These are phyloP conservation scores for Corymbia maculata DNA, from an alignment of 345 rosid genomes.

Conservation along the genomic window DNA sequence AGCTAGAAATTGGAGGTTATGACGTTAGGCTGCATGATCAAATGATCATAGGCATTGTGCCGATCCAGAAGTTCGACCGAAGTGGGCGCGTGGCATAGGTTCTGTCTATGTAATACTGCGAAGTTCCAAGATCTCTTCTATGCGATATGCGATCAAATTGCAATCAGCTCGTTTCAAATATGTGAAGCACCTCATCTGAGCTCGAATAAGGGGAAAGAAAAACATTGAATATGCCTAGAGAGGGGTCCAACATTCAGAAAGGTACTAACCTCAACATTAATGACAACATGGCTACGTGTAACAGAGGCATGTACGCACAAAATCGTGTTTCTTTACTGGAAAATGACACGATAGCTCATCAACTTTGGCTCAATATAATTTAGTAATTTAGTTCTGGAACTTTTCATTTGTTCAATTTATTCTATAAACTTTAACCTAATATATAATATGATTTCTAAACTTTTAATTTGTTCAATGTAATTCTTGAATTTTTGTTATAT, in stretches of 20 bases:
- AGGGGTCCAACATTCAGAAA: background rate
- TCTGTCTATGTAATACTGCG: background rate
- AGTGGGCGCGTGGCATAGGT: background rate
- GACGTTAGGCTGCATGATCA: background rate
- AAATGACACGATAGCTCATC: too few species aligned
- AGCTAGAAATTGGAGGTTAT: background rate
- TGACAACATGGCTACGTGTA: background rate
- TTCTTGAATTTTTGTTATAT: too few species aligned
- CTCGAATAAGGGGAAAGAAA: background rate
- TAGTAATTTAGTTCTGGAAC: too few species aligned
- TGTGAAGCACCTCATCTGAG: background rate
- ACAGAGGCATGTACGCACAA: background rate
- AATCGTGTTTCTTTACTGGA: background rate
- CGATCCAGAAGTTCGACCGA: background rate
- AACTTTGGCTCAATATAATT: too few species aligned
- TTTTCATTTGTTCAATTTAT: too few species aligned
- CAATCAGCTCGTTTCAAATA: background rate
- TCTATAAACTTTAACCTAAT: too few species aligned
- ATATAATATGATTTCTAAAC: too few species aligned
- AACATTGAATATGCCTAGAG: background rate
- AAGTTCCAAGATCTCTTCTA: background rate
- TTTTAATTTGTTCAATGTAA: too few species aligned
- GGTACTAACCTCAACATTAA: background rate
- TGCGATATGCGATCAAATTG: background rate
- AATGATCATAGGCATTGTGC: background rate